Evolutionary conservation across 2,329 filamentous ascomycete species (phyloP).

Genomic region (Pezicula neosporulosa): DNA sequence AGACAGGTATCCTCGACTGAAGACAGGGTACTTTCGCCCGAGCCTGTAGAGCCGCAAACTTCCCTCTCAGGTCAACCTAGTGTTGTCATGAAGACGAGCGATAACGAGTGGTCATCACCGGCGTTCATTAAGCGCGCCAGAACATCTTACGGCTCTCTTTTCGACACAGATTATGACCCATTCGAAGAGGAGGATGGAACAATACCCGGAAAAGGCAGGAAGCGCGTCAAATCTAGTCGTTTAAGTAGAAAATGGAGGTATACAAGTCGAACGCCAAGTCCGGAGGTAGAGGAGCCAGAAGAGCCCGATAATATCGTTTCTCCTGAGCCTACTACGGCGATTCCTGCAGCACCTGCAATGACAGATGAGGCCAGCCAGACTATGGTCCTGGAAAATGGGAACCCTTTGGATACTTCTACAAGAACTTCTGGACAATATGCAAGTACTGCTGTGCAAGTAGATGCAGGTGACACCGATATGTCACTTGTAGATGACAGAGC

Average conservation of each 20-base stretch:
- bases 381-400: conserved; percentile 27
- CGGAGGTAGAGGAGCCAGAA: conserved; percentile 38
- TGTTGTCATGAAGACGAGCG: conserved; percentile 31
- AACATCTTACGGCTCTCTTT: conserved; percentile 64
- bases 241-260: conserved; percentile 69
- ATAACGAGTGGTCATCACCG: conserved; percentile 66
- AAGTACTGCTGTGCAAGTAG: conserved; percentile 15
- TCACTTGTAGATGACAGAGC: neutral
- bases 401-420: conserved; percentile 16
- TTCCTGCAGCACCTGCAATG: conserved; percentile 25
- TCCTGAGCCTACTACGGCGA: conserved; percentile 11
- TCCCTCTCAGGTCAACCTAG: conserved; percentile 29
- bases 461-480: neutral
- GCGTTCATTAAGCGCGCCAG: conserved; percentile 73
- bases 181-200: conserved; percentile 65
- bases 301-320: conserved; percentile 4
- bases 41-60: conserved; percentile 13
- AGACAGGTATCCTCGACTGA: conserved; percentile 9
- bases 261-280: conserved; percentile 66
- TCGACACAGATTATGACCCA: conserved; percentile 61
- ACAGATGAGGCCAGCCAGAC: conserved; percentile 38
- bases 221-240: conserved; percentile 65
- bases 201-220: conserved; percentile 58
- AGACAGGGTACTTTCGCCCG: conserved; percentile 16
- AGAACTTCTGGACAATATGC: conserved; percentile 16